Percentiles rank a stretch among this genome's conserved stretches.
phyloP scores from a whole-genome alignment of 331 rosid genomes.

The Malus hybrid region DNA sequence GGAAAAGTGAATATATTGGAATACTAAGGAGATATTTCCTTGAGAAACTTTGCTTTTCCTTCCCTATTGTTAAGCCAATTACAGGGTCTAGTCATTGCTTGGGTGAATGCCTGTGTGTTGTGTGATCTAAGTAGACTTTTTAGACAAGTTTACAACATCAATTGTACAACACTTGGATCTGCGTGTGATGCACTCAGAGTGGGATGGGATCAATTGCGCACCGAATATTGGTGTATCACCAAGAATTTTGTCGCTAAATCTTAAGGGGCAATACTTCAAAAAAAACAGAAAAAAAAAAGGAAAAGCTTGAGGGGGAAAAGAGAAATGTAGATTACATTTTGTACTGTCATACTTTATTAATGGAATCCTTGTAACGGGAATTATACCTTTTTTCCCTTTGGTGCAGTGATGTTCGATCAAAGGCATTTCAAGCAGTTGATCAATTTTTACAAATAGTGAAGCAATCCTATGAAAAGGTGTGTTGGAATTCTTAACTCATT shows the following conservation, averaged over 20 bases:
- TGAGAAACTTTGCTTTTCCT: not conserved
- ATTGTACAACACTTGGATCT: not conserved
- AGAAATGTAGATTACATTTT: not conserved
- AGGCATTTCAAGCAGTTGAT: conserved; percentile 86
- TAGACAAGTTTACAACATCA: not conserved
- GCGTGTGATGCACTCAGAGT: not conserved
- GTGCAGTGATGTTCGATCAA: conserved; percentile 72
- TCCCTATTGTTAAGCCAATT: not conserved
- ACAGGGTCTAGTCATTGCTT: not conserved
- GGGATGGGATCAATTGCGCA: not conserved
- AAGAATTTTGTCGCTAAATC: not conserved
- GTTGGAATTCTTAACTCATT: conserved; percentile 14
- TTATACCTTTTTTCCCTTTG: conserved; percentile 7
- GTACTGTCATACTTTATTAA: not conserved
- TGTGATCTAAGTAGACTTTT: not conserved
- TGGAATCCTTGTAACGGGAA: not conserved
- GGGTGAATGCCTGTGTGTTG: not conserved
- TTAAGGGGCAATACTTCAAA: not conserved
- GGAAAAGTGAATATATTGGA: not conserved
- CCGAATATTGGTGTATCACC: not conserved
- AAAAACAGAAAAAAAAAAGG: too few species aligned
- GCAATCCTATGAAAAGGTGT: conserved; percentile 72
- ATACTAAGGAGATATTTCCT: not conserved
- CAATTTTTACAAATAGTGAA: conserved; percentile 67
- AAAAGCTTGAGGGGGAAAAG: not conserved